Evolutionary conservation across 345 rosid species (phyloP).

Genomic region (Populus simonii): DNA sequence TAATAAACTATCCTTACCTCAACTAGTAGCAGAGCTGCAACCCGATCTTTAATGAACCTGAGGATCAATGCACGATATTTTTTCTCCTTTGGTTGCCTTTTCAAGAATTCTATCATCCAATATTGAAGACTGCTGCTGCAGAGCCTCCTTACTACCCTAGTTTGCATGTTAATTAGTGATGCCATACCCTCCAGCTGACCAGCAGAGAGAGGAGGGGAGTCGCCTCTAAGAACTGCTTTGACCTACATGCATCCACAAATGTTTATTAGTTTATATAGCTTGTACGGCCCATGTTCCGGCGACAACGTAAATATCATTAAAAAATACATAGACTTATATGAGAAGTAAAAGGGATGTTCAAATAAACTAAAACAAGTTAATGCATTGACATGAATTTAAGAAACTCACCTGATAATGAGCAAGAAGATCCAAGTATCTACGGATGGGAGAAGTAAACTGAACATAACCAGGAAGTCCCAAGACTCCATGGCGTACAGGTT

Average conservation of each 20-base stretch:
- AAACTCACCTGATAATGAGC: constrained; percentile 87
- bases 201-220: constrained; percentile 74
- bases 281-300: neutral
- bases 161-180: constrained; percentile 62
- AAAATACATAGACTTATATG: neutral
- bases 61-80: constrained; percentile 66
- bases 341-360: neutral
- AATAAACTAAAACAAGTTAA: neutral
- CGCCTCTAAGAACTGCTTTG: constrained; percentile 81
- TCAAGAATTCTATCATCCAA: constrained; percentile 81
- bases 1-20: constrained; percentile 47
- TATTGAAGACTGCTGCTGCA: constrained; percentile 65
- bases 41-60: constrained; percentile 77
- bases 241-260: constrained; percentile 38
- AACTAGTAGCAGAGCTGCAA: constrained; percentile 64
- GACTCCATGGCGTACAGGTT: constrained; percentile 82
- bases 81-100: constrained; percentile 74
- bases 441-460: constrained; percentile 96
- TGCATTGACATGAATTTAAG: constrained; percentile 1
- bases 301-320: neutral
- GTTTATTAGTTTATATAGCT: neutral
- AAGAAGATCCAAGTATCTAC: constrained; percentile 92
- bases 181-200: constrained; percentile 90
- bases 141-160: constrained; percentile 56
- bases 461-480: constrained; percentile 94